Base-by-base conservation (phyloP, 2,329 filamentous ascomycete genomes). In the Fusarium avenaceum region DNA sequence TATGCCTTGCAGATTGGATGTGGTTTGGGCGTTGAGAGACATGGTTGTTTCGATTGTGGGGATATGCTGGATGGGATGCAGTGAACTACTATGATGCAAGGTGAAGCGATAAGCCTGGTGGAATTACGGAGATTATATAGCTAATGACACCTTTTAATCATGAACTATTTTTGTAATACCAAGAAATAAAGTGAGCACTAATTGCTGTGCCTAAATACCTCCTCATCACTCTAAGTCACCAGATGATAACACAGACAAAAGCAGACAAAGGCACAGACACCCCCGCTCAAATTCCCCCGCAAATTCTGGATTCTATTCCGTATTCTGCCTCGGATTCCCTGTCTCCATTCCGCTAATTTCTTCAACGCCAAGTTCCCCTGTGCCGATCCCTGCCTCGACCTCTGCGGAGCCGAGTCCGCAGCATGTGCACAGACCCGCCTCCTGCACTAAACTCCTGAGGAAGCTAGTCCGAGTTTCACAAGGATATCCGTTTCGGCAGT, bases 1-100 rank as follows among this genome's bases (percentile, higher is more conserved):
- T 10, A 80, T 75, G 56, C 44, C 53, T 19, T 58, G 69, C 13
- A 74, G 45, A 7, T 63, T 64, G 10, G 59, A 52, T 4, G 71
- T 40, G 3, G 57, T 52, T 35, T 69, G 40, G 3, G 70, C 3
- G 19, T 47, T 54, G 19, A 74, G 63, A 5, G 66, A 45, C 72
- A 74, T 74, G 10, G 17, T 69, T 22, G 42, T n/a, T 50, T 38
- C 2, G 35, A 4, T 38, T 38, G 35, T 38, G 35, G 35, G 35
- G 35, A 19, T 38, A 17, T 33, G 7, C 5, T n/a, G 9, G 35
- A 38, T 17, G 35, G 8, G 26, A 26, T 24, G 24, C 24, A 24
- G 24, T 24, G 7, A 24, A 24, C 24, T 24, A 24, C 24, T 24
- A 24, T 24, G 6, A 24, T 24, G 24, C 24, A 24, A 24, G 24